A percentile compares a stretch with the other conserved stretches of the same genome.
phyloP scores from a whole-genome alignment of 495 filamentous ascomycete genomes.

The Lasiosphaeriaceae sp. region DNA sequence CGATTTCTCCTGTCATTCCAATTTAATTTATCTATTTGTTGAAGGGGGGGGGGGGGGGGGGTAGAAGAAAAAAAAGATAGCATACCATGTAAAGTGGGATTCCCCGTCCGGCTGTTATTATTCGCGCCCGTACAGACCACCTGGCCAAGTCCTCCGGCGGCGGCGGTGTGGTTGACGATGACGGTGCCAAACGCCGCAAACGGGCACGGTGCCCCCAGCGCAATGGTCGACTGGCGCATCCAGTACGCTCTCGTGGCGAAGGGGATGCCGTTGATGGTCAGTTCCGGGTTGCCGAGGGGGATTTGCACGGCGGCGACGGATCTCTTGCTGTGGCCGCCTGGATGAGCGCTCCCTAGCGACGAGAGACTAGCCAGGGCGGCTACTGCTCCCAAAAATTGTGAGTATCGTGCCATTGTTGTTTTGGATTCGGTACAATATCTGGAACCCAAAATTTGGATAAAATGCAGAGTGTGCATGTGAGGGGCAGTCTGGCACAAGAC shows the following conservation, averaged over 20 bases:
- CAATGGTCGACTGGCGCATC: conserved; percentile 48
- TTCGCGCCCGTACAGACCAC: conserved; percentile 48
- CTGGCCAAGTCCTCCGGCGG: conserved; percentile 31
- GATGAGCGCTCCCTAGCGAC: conserved; percentile 9
- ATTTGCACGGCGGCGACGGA: conserved; percentile 4
- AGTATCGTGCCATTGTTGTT: background rate
- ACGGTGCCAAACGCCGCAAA: conserved; percentile 49
- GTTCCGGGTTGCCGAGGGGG: conserved; percentile 16
- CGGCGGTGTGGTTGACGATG: conserved; percentile 51
- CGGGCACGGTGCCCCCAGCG: conserved; percentile 46
- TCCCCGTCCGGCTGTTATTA: conserved; percentile 32
- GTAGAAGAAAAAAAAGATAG: background rate
- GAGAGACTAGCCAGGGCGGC: background rate
- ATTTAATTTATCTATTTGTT: background rate
- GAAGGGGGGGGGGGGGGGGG: background rate
- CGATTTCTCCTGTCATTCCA: conserved; percentile 41
- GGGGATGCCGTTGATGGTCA: conserved; percentile 30
- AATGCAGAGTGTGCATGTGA: no score
- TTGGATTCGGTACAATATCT: background rate
- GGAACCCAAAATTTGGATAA: no score
- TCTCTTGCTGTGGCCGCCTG: conserved; percentile 9
- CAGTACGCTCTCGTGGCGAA: conserved; percentile 38
- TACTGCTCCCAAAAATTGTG: background rate
- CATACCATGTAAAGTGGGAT: conserved; percentile 48
- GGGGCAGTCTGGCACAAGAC: no score